Base-by-base conservation (phyloP, 2,329 filamentous ascomycete species). In the Tolypocladium ophioglossoides region DNA sequence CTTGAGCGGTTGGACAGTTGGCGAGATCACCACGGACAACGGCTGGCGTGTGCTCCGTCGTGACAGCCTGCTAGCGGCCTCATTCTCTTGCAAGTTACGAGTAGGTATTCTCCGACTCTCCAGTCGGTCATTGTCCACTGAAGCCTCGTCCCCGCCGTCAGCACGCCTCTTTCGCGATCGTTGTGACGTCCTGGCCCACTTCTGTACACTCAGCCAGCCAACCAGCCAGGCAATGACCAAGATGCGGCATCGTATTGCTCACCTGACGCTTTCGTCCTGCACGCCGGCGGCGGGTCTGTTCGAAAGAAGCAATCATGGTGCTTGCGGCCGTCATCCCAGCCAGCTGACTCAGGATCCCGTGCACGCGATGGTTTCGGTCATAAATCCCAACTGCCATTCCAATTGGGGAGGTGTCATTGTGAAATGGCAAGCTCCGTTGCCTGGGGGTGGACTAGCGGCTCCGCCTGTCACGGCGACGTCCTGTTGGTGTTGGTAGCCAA, bases 251-350 rank as follows among this genome's bases (percentile, higher is more conserved):
- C 24, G 24, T 20, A 20, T 16, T 52, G 54, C 58, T 60, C 58
- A 60, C 57, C 58, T 60, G 58, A 60, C 55, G 53, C 55, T 48
- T 10, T 47, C 38, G 30, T 51, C 39, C 58, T 60, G 58, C 58
- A 56, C 39, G 54, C 51, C 52, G 30, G 27, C 40, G 24, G 30
- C 20, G 34, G 37, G 16, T 22, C 30, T 37, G 37, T 22, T 41
- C 50, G 37, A 52, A 52, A 41, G 38, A 22, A 27, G 50, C 27
- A 52, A 41, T 24, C 38, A 27, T 32, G 44, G 27, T 27, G 44
- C 27, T 1, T 10, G 18, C 1, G 1, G 7, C 24, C 44, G 44
- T 32, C 44, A 47, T 20, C 44, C 18, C 11, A 20, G 18, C 27
- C 27, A 34, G 44, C 44, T 47, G 27, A 20, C 44, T 47, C 44